Percentiles rank a stretch among this genome's conserved stretches.
phyloP scores from a whole-genome alignment of 2,329 filamentous ascomycete species.

The Polytolypa hystricis region DNA sequence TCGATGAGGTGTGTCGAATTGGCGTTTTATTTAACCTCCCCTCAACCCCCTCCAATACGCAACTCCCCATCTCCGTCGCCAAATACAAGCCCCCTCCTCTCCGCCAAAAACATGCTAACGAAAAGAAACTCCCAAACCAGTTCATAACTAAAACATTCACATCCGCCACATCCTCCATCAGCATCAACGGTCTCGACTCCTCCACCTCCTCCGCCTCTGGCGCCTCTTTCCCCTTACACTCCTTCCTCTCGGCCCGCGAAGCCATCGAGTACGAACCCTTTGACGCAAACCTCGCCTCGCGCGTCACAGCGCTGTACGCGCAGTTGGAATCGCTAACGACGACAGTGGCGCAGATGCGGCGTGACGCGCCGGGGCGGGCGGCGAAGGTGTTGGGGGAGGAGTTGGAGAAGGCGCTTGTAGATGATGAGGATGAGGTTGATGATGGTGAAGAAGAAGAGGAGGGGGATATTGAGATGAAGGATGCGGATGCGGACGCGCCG shows the following conservation, averaged over 20 bases:
- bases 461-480: constrained; percentile 14
- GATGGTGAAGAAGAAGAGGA: constrained; percentile 50
- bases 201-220: not conserved
- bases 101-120: constrained; percentile 1
- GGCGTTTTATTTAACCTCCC: too few relatives aligned
- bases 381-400: constrained; percentile 29
- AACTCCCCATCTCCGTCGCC: not conserved
- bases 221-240: constrained; percentile 18
- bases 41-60: not conserved
- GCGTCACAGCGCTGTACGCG: constrained; percentile 35
- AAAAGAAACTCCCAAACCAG: constrained; percentile 15
- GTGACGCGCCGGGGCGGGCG: constrained; percentile 33
- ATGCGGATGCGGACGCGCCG: constrained; percentile 31
- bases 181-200: constrained; percentile 38
- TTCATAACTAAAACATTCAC: constrained; percentile 37
- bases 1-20: constrained; percentile 30
- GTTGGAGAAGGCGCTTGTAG: constrained; percentile 24
- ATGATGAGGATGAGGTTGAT: constrained; percentile 37
- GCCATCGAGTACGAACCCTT: constrained; percentile 39
- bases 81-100: not conserved
- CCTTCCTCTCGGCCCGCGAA: constrained; percentile 27
- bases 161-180: constrained; percentile 33
- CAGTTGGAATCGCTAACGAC: constrained; percentile 38
- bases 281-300: constrained; percentile 32
- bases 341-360: constrained; percentile 35